Conservation (phyloP, 176 grass and related monocot genomes). For the Carex parvula region DNA sequence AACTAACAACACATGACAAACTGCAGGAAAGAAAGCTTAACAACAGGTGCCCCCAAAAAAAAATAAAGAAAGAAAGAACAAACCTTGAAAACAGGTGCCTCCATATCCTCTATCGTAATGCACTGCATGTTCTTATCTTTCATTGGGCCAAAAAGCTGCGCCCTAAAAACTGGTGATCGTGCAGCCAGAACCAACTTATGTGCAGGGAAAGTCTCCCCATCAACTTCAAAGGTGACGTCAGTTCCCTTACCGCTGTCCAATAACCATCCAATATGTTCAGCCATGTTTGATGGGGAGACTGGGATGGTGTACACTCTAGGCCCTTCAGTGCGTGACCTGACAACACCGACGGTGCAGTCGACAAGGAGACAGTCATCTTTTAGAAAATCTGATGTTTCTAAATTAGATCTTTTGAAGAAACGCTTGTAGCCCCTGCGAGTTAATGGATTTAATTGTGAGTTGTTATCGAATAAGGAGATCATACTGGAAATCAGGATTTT, state of each 20-base stretch:
- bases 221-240: constrained; percentile 71
- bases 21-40: not conserved
- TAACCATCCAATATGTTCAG: constrained; percentile 67
- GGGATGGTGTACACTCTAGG: constrained; percentile 75
- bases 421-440: constrained; percentile 90
- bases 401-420: constrained; percentile 73
- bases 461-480: not conserved
- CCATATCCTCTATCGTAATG: constrained; percentile 87
- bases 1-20: not conserved
- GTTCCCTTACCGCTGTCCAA: constrained; percentile 61
- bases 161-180: constrained; percentile 90
- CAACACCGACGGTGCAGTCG: constrained; percentile 90
- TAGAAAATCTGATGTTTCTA: constrained; percentile 96
- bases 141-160: constrained; percentile 97
- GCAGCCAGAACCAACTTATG: constrained; percentile 89
- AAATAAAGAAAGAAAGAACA: not conserved
- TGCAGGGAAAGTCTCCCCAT: constrained; percentile 69
- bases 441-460: not conserved
- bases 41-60: not conserved
- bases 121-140: constrained; percentile 79
- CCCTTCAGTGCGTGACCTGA: constrained; percentile 81
- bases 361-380: constrained; percentile 96
- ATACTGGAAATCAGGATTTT: not conserved
- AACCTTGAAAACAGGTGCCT: constrained; percentile 91
- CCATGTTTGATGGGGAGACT: constrained; percentile 75